Evolutionary conservation across 176 grass and related monocot genomes (phyloP).

Genomic region (Avena eriantha): DNA sequence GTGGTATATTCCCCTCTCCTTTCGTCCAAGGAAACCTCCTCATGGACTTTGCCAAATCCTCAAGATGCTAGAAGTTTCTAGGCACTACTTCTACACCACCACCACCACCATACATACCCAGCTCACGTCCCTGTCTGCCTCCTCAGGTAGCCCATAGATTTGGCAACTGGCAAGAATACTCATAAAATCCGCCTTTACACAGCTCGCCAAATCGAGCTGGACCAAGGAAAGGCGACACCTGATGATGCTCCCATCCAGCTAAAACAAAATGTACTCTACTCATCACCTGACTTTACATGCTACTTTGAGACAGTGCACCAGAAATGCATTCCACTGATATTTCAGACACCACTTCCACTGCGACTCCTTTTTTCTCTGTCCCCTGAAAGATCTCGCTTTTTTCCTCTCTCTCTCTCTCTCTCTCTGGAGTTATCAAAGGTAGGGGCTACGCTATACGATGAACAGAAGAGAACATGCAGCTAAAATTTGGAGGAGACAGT

Average conservation of each 20-base stretch:
- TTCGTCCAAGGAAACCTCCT: background rate
- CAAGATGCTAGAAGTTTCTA: background rate
- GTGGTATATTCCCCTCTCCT: background rate
- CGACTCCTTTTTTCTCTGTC: background rate
- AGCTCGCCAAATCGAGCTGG: slow-evolving; percentile 1
- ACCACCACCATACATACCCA: background rate
- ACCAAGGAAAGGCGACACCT: slow-evolving; percentile 20
- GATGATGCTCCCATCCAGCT: slow-evolving; percentile 8
- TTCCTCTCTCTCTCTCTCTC: too few relatives aligned
- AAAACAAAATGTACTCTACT: background rate
- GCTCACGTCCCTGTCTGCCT: background rate
- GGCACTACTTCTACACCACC: background rate
- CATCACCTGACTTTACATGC: background rate
- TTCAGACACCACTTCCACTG: background rate
- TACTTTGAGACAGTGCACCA: background rate
- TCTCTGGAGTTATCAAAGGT: background rate
- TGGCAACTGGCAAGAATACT: background rate
- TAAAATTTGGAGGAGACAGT: background rate
- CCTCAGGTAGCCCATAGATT: slow-evolving; percentile 22
- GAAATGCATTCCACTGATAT: slow-evolving; percentile 20
- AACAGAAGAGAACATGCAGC: slow-evolving; percentile 4
- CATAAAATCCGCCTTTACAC: background rate
- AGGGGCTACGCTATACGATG: background rate
- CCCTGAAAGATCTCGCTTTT: background rate
- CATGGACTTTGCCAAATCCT: slow-evolving; percentile 14